Conservation (phyloP, 257 asterid species). For the Jacaranda copaia region DNA sequence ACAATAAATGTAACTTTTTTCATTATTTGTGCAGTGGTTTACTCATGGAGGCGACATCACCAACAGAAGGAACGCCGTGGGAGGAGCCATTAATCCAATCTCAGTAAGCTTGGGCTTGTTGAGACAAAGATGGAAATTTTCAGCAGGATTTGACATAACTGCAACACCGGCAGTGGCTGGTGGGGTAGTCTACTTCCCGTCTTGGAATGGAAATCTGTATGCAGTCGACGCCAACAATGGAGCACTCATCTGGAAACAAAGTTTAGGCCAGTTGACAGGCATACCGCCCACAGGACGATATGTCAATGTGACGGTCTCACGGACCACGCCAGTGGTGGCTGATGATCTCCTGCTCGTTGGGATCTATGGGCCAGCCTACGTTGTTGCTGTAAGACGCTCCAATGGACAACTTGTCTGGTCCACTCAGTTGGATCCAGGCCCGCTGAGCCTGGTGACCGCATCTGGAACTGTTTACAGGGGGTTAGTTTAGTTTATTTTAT, state of each 20-base stretch:
- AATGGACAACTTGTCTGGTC: constrained; percentile 68
- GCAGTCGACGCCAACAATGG: constrained; percentile 68
- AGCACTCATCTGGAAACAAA: constrained; percentile 62
- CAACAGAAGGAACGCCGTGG: constrained; percentile 55
- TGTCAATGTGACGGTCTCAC: constrained; percentile 61
- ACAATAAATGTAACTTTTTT: no score
- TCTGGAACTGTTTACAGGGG: constrained; percentile 62
- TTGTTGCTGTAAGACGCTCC: constrained; percentile 54
- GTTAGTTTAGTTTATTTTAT: constrained; percentile 38
- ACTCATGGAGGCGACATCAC: constrained; percentile 73
- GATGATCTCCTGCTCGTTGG: constrained; percentile 54
- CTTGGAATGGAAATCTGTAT: constrained; percentile 78
- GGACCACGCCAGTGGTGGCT: constrained; percentile 76
- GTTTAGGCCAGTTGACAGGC: constrained; percentile 61
- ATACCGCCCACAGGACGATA: constrained; percentile 45
- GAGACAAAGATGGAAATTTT: constrained; percentile 63
- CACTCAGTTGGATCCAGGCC: constrained; percentile 56
- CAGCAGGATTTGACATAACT: constrained; percentile 74
- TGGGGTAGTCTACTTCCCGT: constrained; percentile 71
- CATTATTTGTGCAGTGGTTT: constrained; percentile 55
- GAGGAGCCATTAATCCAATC: constrained; percentile 53
- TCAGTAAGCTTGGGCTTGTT: constrained; percentile 39
- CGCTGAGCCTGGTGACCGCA: constrained; percentile 52
- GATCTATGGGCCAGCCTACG: constrained; percentile 70
- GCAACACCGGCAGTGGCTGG: constrained; percentile 72